Evolutionary conservation across 208 protist species (phyloP).

Genomic region (Wallacemonas rigidus): DNA sequence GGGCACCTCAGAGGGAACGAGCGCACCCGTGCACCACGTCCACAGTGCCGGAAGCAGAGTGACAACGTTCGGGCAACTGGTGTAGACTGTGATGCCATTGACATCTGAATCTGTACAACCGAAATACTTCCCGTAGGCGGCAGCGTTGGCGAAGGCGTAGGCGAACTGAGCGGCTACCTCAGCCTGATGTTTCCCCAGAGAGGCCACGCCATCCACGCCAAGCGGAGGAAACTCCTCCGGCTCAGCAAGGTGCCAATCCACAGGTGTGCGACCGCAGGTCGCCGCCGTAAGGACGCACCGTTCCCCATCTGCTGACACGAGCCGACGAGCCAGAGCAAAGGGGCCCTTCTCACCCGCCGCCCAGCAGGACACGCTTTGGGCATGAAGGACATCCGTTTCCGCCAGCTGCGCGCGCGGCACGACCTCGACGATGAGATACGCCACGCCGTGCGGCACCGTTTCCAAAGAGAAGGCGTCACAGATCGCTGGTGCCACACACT

Average conservation of each 20-base stretch:
- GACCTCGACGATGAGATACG: background rate
- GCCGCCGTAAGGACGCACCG: background rate
- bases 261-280: background rate
- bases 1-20: background rate
- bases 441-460: background rate
- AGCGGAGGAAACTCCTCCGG: background rate
- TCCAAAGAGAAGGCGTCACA: background rate
- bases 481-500: background rate
- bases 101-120: slow-evolving; percentile 9
- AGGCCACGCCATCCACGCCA: background rate
- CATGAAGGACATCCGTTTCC: slow-evolving; percentile 59
- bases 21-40: slow-evolving; percentile 29
- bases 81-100: slow-evolving; percentile 40
- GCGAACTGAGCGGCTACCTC: slow-evolving; percentile 53
- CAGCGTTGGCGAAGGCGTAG: slow-evolving; percentile 63
- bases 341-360: slow-evolving; percentile 84
- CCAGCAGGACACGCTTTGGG: slow-evolving; percentile 93
- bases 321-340: slow-evolving; percentile 73
- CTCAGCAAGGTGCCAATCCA: background rate
- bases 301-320: slow-evolving; percentile 8
- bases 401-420: background rate
- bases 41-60: slow-evolving; percentile 40
- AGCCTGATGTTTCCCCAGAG: background rate
- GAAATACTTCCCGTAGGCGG: slow-evolving; percentile 47
- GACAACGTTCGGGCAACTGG: slow-evolving; percentile 20